Evolutionary conservation across 2,329 filamentous ascomycete species (phyloP).

Genomic region (Fusarium longipes): DNA sequence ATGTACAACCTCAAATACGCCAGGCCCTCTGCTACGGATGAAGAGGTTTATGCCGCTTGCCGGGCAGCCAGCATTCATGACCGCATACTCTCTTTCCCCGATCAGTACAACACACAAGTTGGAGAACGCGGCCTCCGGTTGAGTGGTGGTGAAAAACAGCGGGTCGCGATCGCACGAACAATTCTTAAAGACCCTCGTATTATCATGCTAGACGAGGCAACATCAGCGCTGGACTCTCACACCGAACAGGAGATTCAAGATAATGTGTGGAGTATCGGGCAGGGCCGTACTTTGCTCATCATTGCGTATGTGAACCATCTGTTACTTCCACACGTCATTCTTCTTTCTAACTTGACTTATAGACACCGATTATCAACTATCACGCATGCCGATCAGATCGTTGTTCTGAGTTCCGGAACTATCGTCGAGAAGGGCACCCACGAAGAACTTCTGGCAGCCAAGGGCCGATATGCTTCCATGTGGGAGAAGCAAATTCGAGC

Average conservation of each 20-base stretch:
- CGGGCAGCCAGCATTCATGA: constrained; percentile 91
- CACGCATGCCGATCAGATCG: constrained; percentile 85
- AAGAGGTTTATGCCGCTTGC: constrained; percentile 85
- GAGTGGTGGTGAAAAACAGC: constrained; percentile 92
- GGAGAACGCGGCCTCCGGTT: constrained; percentile 88
- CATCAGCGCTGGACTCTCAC: constrained; percentile 88
- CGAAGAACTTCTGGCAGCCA: constrained; percentile 75
- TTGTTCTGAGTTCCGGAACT: constrained; percentile 80
- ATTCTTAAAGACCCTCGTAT: constrained; percentile 93
- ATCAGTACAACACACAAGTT: constrained; percentile 89
- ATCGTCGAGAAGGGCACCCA: constrained; percentile 85
- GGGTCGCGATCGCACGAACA: constrained; percentile 91
- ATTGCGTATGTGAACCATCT: constrained; percentile 76
- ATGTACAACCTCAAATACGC: constrained; percentile 97
- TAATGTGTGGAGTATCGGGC: constrained; percentile 82
- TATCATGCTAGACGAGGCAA: constrained; percentile 93
- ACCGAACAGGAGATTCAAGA: constrained; percentile 94
- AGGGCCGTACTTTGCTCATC: constrained; percentile 90
- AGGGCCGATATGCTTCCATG: constrained; percentile 83
- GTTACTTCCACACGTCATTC: not conserved
- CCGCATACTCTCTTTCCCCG: constrained; percentile 88
- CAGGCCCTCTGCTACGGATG: constrained; percentile 81
- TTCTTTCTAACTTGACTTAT: constrained; percentile 36
- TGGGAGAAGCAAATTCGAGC: constrained; percentile 90
- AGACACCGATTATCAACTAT: constrained; percentile 86